Conservation (phyloP, 768 basidiomycete genomes). For the Rhodotorula sphaerocarpa region DNA sequence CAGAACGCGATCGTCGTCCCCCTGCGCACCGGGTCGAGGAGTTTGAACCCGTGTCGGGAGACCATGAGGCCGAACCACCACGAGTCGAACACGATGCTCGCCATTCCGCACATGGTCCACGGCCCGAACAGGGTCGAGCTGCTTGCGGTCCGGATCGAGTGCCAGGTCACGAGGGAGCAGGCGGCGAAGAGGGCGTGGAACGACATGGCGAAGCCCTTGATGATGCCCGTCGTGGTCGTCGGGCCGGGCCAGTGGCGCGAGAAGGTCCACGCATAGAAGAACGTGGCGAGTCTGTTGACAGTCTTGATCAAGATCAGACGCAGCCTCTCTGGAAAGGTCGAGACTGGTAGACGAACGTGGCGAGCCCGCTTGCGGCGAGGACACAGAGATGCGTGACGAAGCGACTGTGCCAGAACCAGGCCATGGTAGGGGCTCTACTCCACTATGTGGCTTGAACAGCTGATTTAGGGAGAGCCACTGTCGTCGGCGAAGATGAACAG, state of each 20-base stretch:
- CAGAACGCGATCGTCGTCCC: conserved; percentile 3
- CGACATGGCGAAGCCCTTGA: conserved; percentile 16
- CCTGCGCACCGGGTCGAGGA: background rate
- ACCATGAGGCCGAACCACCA: conserved; percentile 23
- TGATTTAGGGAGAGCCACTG: no score
- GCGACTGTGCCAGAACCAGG: background rate
- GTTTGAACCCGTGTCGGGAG: background rate
- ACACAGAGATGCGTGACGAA: background rate
- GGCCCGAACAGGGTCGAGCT: conserved; percentile 1
- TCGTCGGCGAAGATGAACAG: no score
- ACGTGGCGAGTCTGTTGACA: background rate
- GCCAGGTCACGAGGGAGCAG: conserved; percentile 17
- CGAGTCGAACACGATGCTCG: conserved; percentile 1
- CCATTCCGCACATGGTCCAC: conserved; percentile 4
- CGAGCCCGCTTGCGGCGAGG: background rate
- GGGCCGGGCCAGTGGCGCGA: conserved; percentile 8
- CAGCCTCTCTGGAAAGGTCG: background rate
- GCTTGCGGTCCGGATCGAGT: conserved; percentile 3
- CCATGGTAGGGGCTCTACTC: background rate
- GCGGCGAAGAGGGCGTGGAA: conserved; percentile 7
- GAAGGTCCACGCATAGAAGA: conserved; percentile 23
- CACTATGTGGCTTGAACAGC: no score
- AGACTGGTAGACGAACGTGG: background rate
- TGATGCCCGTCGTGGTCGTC: conserved; percentile 1
- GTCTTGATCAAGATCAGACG: background rate